phyloP scores from a whole-genome alignment of 2,329 filamentous ascomycete genomes.

The Scedosporium dehoogii region DNA sequence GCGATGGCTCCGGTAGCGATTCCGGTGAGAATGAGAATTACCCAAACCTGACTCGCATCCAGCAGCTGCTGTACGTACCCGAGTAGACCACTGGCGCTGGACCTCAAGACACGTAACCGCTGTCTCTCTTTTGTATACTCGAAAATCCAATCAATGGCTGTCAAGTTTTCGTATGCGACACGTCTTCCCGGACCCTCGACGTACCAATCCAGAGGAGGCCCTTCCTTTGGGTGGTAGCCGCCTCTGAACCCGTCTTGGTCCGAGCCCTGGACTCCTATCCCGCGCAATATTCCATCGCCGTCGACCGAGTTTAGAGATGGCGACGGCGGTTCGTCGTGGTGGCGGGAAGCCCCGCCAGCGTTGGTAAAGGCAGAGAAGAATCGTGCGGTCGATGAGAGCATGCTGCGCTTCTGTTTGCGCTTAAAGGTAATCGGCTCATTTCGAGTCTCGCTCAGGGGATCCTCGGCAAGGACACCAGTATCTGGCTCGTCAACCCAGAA shows the following conservation, averaged over 20 bases:
- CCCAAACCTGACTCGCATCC: conserved; percentile 86
- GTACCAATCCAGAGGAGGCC: conserved; percentile 65
- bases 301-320: conserved; percentile 13
- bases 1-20: conserved; percentile 76
- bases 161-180: conserved; percentile 91
- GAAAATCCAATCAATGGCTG: conserved; percentile 98
- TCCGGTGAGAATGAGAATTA: conserved; percentile 77
- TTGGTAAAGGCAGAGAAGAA: conserved; percentile 39
- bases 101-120: conserved; percentile 65
- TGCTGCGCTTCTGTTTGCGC: conserved; percentile 48
- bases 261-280: not conserved
- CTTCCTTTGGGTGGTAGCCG: conserved; percentile 30
- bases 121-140: conserved; percentile 96
- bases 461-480: conserved; percentile 37
- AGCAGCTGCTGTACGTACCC: conserved; percentile 64
- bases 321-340: conserved; percentile 4
- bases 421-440: conserved; percentile 58
- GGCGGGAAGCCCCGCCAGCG: conserved; percentile 14
- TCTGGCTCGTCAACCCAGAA: conserved; percentile 29
- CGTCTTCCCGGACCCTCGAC: conserved; percentile 78
- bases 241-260: conserved; percentile 9
- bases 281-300: conserved; percentile 2
- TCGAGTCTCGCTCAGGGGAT: conserved; percentile 42
- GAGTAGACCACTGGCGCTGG: conserved; percentile 58
- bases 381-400: conserved; percentile 35